Conservation (phyloP, 2,329 filamentous ascomycete species). For the Ophiosphaerella narmari region DNA sequence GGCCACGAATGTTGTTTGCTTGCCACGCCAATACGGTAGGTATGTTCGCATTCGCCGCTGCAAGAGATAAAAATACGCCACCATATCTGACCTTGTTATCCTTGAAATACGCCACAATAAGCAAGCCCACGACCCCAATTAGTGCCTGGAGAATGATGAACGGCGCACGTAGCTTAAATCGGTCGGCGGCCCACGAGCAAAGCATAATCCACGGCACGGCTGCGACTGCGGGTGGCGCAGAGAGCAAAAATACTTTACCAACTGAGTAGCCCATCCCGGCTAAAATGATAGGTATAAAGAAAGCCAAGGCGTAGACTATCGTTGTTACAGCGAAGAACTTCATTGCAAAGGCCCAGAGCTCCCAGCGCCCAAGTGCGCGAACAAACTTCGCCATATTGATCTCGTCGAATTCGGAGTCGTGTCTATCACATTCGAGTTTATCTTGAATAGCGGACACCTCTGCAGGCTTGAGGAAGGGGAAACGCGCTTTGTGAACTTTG, state of each 20-base stretch:
- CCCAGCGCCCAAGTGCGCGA: slow-evolving; percentile 14
- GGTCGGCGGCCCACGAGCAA: slow-evolving; percentile 25
- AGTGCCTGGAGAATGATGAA: slow-evolving; percentile 26
- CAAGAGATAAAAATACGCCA: slow-evolving; percentile 53
- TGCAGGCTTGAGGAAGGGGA: slow-evolving; percentile 20
- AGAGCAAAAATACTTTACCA: slow-evolving; percentile 26
- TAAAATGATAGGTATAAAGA: slow-evolving; percentile 33
- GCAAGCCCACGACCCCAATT: slow-evolving; percentile 54
- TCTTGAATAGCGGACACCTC: slow-evolving; percentile 19
- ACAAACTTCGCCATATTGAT: slow-evolving; percentile 17
- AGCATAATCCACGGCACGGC: slow-evolving; percentile 28
- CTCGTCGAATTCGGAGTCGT: slow-evolving; percentile 21
- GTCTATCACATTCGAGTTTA: slow-evolving; percentile 22
- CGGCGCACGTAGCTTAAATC: slow-evolving; percentile 22
- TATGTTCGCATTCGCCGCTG: slow-evolving; percentile 57
- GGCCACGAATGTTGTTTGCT: slow-evolving; percentile 15
- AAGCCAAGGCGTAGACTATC: slow-evolving; percentile 22
- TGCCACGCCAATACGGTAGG: slow-evolving; percentile 47
- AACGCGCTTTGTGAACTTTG: slow-evolving; percentile 25
- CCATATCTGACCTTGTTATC: slow-evolving; percentile 51
- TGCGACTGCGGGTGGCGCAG: slow-evolving; percentile 29
- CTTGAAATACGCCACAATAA: slow-evolving; percentile 49
- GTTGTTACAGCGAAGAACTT: slow-evolving; percentile 21
- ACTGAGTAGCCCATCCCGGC: slow-evolving; percentile 26
- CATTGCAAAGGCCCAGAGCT: slow-evolving; percentile 22